phyloP scores from a whole-genome alignment of 805 yeast species.

The Millerozyma acaciae region DNA sequence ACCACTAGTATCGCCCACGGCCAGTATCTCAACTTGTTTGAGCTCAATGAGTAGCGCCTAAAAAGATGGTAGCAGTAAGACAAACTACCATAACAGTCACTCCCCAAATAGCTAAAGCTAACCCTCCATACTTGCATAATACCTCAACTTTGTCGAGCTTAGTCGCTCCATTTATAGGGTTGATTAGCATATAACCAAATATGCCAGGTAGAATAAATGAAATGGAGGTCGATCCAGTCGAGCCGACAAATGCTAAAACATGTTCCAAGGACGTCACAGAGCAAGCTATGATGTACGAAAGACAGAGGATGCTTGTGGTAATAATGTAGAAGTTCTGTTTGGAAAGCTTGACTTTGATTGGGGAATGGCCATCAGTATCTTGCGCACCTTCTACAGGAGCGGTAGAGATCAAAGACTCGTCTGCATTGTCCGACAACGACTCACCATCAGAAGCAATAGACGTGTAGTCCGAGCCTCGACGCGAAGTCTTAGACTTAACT shows the following conservation, averaged over 20 bases:
- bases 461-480: conserved; percentile 21
- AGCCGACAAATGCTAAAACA: conserved; percentile 71
- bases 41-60: conserved; percentile 37
- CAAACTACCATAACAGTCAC: conserved; percentile 52
- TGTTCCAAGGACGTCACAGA: conserved; percentile 61
- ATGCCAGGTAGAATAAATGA: conserved; percentile 76
- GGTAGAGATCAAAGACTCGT: conserved; percentile 39
- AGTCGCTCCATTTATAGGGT: conserved; percentile 26
- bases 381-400: conserved; percentile 47
- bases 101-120: conserved; percentile 51
- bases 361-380: conserved; percentile 44
- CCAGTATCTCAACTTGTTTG: too few relatives aligned
- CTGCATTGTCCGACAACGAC: conserved; percentile 18
- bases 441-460: conserved; percentile 25
- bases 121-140: conserved; percentile 36
- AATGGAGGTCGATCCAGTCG: conserved; percentile 79
- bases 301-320: conserved; percentile 43
- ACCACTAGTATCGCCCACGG: too few relatives aligned
- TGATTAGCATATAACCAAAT: conserved; percentile 63
- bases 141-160: conserved; percentile 24
- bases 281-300: conserved; percentile 55
- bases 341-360: conserved; percentile 49
- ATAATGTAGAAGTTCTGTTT: conserved; percentile 43
- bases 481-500: conserved; percentile 14
- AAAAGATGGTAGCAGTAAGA: conserved; percentile 46